These are phyloP conservation scores for Stachybotrys chlorohalonatus DNA, from an alignment of 2,329 filamentous ascomycete species.

Conservation along the genomic window DNA sequence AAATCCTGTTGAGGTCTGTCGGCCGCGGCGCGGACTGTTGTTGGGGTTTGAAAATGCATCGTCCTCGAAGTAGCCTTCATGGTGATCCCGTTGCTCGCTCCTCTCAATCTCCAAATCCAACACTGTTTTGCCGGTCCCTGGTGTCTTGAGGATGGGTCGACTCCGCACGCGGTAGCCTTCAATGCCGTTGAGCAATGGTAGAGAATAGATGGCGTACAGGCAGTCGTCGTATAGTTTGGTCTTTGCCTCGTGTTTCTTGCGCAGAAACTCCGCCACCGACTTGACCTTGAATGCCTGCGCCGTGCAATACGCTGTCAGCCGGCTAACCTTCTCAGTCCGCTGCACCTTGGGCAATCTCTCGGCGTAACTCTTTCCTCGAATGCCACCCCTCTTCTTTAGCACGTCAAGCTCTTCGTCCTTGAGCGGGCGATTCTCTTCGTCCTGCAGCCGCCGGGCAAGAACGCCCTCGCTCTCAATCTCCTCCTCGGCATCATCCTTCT, in stretches of 20 bases:
- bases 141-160: conserved; percentile 84
- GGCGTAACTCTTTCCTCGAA: conserved; percentile 78
- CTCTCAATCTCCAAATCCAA: conserved; percentile 93
- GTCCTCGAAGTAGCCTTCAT: conserved; percentile 83
- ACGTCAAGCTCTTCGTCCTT: conserved; percentile 60
- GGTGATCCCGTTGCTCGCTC: conserved; percentile 80
- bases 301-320: conserved; percentile 93
- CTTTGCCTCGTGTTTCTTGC: conserved; percentile 77
- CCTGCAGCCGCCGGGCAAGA: conserved; percentile 29
- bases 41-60: conserved; percentile 41
- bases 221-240: conserved; percentile 98
- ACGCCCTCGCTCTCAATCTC: conserved; percentile 39
- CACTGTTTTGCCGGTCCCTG: conserved; percentile 79
- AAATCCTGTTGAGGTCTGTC: conserved; percentile 19
- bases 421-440: conserved; percentile 55
- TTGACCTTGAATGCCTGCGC: conserved; percentile 89
- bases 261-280: conserved; percentile 79
- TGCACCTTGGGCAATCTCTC: conserved; percentile 85
- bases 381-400: conserved; percentile 51
- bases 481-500: conserved; percentile 50
- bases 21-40: conserved; percentile 18
- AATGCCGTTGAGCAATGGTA: conserved; percentile 75
- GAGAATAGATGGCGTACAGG: conserved; percentile 88
- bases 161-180: conserved; percentile 86
- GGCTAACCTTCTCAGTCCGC: conserved; percentile 75